Percentiles rank a stretch among this genome's conserved stretches.
phyloP scores from a whole-genome alignment of 176 grass and related monocot genomes.

The Poa pratensis region DNA sequence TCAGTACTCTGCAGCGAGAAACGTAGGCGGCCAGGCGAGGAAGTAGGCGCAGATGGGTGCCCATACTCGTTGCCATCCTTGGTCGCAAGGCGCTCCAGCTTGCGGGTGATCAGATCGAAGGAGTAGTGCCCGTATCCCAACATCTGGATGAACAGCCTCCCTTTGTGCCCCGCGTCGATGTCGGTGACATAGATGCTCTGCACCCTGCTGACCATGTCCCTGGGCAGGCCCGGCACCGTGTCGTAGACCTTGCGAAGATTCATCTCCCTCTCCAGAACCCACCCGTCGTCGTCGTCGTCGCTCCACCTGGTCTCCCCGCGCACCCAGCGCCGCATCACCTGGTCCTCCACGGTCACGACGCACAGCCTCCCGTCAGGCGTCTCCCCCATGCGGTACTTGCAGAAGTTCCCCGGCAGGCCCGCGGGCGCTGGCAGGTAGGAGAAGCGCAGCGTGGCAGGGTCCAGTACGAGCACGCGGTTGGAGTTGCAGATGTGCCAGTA shows the following conservation, averaged over 20 bases:
- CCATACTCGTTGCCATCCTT: slow-evolving; percentile 20
- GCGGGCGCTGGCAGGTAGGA: slow-evolving; percentile 3
- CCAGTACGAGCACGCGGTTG: neutral
- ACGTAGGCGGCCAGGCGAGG: neutral
- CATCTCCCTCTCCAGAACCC: slow-evolving; percentile 30
- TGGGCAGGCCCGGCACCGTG: neutral
- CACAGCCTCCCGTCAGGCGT: slow-evolving; percentile 5
- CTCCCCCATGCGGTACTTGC: slow-evolving; percentile 18
- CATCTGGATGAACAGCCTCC: neutral
- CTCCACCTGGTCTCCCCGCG: neutral
- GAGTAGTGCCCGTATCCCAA: slow-evolving; percentile 14
- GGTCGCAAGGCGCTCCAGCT: neutral
- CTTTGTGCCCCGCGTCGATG: slow-evolving; percentile 8
- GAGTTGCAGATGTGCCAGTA: no score
- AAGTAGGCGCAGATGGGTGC: neutral
- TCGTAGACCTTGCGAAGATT: neutral
- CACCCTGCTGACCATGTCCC: neutral
- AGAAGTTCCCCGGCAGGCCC: neutral
- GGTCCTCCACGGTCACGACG: neutral
- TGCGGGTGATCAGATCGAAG: neutral
- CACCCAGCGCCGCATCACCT: neutral
- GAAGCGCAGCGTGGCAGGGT: slow-evolving; percentile 6
- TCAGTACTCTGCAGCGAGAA: neutral
- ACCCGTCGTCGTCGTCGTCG: slow-evolving; percentile 1
- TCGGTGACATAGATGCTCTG: neutral